These are phyloP conservation scores for Patellifolia procumbens DNA, from an alignment of 179 eudicot genomes.

Conservation along the genomic window DNA sequence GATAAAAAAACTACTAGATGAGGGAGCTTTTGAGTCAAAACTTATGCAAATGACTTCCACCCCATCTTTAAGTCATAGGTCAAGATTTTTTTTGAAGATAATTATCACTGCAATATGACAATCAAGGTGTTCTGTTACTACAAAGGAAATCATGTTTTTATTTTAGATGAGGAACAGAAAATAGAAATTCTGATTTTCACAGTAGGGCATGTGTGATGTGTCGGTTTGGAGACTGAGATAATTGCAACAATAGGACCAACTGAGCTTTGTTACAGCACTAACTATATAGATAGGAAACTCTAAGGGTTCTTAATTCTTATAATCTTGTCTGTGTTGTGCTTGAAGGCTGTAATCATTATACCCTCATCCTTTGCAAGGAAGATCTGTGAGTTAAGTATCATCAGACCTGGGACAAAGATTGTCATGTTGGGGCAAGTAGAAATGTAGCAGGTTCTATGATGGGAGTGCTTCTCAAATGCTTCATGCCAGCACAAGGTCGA, in stretches of 20 bases:
- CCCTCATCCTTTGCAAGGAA: neutral
- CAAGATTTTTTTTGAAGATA: neutral
- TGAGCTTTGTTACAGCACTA: neutral
- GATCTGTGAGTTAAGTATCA: neutral
- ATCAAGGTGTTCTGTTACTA: no score
- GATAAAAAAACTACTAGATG: neutral
- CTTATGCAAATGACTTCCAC: neutral
- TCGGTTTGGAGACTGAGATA: neutral
- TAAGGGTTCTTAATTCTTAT: neutral
- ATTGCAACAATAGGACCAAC: neutral
- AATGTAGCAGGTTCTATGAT: no score
- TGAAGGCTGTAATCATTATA: neutral
- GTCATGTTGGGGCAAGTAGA: no score
- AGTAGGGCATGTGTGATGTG: neutral
- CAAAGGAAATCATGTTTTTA: neutral
- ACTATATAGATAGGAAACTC: neutral
- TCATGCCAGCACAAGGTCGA: neutral
- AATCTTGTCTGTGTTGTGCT: neutral
- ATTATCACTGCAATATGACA: neutral
- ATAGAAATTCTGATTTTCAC: neutral
- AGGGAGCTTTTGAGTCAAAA: neutral
- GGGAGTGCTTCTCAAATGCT: no score
- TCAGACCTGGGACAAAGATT: neutral
- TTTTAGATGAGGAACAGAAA: neutral
- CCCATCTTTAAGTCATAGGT: neutral